Evolutionary conservation across 306 rosid species (phyloP).

Genomic region (Cyamopsis tetragonoloba): DNA sequence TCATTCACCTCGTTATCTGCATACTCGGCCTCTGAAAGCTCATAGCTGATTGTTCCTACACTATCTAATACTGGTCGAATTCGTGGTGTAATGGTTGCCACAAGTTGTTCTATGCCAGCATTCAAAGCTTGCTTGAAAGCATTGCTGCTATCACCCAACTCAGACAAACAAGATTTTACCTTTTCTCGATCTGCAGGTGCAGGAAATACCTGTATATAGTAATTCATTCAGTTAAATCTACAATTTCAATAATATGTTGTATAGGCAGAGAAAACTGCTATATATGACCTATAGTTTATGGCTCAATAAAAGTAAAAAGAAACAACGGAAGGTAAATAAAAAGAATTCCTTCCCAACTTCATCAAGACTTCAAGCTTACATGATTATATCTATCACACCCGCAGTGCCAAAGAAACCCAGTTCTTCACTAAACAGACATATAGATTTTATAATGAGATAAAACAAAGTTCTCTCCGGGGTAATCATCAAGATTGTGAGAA

Average conservation of each 20-base stretch:
- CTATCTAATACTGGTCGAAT: conserved; percentile 78
- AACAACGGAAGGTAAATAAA: neutral
- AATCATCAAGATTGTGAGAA: neutral
- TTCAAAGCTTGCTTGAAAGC: conserved; percentile 82
- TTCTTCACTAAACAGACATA: neutral
- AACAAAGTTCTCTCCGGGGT: conserved; percentile 4
- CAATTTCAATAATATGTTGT: neutral
- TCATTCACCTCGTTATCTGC: conserved; percentile 96
- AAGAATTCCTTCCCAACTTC: conserved; percentile 14
- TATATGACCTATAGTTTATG: neutral
- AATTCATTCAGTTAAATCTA: conserved; percentile 12
- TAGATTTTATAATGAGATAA: neutral
- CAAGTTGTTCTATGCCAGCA: conserved; percentile 84
- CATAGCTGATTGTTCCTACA: conserved; percentile 85
- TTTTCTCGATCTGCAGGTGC: conserved; percentile 77
- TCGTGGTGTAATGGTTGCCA: conserved; percentile 68
- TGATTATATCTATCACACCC: neutral
- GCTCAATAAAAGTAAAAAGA: neutral
- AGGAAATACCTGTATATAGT: conserved; percentile 62
- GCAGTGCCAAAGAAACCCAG: conserved; percentile 1
- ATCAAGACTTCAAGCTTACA: neutral
- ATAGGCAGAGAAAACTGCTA: neutral
- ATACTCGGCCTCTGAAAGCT: conserved; percentile 84
- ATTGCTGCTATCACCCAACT: conserved; percentile 78
- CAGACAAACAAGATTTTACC: conserved; percentile 91